These are phyloP conservation scores for Citrus trifoliata DNA, from an alignment of 345 rosid species.

Conservation along the genomic window DNA sequence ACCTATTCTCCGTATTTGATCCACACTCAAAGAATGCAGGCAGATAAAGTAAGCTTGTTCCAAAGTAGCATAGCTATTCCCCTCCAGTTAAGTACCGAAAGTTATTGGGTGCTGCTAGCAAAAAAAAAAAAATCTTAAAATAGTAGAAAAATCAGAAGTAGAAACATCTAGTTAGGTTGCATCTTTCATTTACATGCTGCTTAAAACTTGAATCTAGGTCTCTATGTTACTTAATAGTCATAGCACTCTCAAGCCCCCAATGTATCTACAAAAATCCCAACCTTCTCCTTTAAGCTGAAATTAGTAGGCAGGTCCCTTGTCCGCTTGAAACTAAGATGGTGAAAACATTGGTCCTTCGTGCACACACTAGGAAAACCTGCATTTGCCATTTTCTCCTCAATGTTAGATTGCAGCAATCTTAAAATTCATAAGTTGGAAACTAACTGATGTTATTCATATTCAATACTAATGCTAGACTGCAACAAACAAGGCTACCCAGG, in stretches of 20 bases:
- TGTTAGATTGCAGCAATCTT: background rate
- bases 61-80: background rate
- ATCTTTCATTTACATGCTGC: background rate
- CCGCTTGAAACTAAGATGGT: background rate
- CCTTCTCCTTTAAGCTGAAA: background rate
- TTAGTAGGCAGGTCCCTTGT: background rate
- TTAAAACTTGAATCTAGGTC: background rate
- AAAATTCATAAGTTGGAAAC: background rate
- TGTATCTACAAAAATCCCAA: background rate
- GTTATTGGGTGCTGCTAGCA: background rate
- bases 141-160: background rate
- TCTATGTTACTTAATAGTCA: background rate
- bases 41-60: background rate
- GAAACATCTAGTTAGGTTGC: background rate
- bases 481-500: background rate
- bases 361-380: slow-evolving; percentile 12
- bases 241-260: background rate
- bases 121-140: background rate
- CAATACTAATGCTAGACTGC: background rate
- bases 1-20: no score
- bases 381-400: background rate
- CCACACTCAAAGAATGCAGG: background rate
- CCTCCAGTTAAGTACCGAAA: background rate
- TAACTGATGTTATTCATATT: background rate
- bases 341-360: background rate